Evolutionary conservation across 495 filamentous ascomycete species (phyloP), one percentile per base, ranked within the genome.

Genomic region (Penicillium bialowiezense): DNA sequence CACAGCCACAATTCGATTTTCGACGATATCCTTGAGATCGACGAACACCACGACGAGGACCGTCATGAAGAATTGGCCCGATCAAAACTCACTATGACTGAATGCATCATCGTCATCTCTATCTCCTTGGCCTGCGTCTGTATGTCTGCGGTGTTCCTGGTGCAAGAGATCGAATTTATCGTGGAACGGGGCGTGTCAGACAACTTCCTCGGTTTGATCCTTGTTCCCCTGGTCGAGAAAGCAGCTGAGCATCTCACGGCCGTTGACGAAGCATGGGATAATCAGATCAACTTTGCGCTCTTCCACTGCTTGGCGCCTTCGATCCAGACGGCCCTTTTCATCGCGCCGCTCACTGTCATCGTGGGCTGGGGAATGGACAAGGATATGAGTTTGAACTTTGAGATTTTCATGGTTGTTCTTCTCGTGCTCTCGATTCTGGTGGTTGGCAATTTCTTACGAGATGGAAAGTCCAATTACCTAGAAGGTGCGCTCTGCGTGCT

Each of bases 261-360:
- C 10, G 69, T 97, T 36, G 91, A 97, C 65, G 91, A 96, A 73
- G 92, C 91, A 8, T 95, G 84, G 71, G 71, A 76, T 23, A 76
- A 76, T 35, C 72, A 76, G 53, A 76, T 74, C 50, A 96, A 96
- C 72, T 93, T 95, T 65, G 91, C 92, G 0, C 80, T 97, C 7
- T 85, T 88, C 37, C 90, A 96, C 68, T 87, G 93, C 44, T 82
- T 97, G 33, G 91, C 89, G 14, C 83, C 89, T 10, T 89, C 87
- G 4, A 86, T 96, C 39, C 92, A 96, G 62, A 97, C 92, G 0
- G 90, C 91, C 9, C 77, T 96, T 31, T 77, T 97, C 56, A 96
- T 96, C 59, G 87, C 86, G 0, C 90, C 91, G 7, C 76, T 96
- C 7, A 85, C 89, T 18, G 80, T 96, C 32, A 74, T 96, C 26